Evolutionary conservation across 1,284 basidiomycete species (phyloP).

Genomic region (Rhodotorula sp.): DNA sequence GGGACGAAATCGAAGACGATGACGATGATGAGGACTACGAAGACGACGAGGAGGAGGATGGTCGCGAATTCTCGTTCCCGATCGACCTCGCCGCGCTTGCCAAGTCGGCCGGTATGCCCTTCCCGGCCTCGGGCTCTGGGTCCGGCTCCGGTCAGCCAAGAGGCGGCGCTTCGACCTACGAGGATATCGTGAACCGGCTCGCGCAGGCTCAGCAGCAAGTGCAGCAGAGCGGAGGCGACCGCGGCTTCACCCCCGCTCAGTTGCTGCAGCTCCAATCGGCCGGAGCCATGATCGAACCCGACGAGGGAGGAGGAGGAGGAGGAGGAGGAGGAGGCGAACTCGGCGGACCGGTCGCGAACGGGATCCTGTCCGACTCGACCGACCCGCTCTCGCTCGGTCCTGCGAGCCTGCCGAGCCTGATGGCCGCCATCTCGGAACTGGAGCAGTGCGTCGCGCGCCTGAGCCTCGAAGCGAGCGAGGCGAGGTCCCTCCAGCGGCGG

Average conservation of each 20-base stretch:
- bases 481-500: slow-evolving; percentile 24
- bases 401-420: slow-evolving; percentile 20
- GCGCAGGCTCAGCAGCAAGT: neutral
- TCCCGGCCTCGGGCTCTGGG: neutral
- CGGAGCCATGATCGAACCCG: no score
- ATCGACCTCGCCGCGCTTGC: slow-evolving; percentile 16
- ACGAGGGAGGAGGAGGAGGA: no score
- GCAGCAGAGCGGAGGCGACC: neutral
- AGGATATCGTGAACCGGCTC: slow-evolving; percentile 4
- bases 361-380: slow-evolving; percentile 12
- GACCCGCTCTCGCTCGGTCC: slow-evolving; percentile 12
- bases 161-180: neutral
- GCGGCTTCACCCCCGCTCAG: neutral
- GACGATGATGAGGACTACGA: neutral
- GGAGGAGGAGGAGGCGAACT: neutral
- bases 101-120: neutral
- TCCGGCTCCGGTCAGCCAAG: neutral
- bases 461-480: slow-evolving; percentile 34
- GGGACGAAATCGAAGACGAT: neutral
- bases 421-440: slow-evolving; percentile 31
- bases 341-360: neutral
- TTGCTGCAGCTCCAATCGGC: neutral
- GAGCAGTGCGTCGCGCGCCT: slow-evolving; percentile 33
- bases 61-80: neutral
- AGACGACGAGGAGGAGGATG: neutral